Conservation (phyloP, 352 stramenopile species). For the Globisporangium alternatum region DNA sequence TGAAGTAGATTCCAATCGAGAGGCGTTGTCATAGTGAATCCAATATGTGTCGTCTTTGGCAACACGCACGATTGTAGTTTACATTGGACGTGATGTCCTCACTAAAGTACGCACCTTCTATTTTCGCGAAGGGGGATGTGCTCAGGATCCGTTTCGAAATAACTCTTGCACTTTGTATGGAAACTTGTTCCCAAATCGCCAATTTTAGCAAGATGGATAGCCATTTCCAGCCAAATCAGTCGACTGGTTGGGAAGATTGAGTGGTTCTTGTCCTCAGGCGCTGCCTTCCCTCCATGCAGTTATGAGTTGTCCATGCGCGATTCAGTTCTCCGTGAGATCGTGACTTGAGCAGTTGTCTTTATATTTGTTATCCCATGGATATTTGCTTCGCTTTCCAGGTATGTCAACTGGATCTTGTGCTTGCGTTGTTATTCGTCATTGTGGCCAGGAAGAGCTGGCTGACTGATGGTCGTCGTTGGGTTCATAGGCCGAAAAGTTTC, state of each 20-base stretch:
- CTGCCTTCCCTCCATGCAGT: not conserved
- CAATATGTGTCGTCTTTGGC: no score
- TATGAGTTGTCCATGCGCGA: not conserved
- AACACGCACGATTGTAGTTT: no score
- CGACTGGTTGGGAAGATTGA: no score
- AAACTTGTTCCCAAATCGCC: not conserved
- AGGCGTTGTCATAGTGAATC: no score
- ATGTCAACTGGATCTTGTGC: not conserved
- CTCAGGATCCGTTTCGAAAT: slow-evolving; percentile 2
- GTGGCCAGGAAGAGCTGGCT: not conserved
- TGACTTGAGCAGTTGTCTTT: not conserved
- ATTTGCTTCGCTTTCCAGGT: no score
- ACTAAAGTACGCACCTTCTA: no score
- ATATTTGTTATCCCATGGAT: not conserved
- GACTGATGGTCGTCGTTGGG: not conserved
- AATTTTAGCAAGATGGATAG: not conserved
- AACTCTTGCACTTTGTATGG: not conserved
- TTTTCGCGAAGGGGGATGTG: not conserved
- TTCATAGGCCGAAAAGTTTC: not conserved
- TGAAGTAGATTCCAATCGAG: no score
- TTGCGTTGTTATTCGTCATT: not conserved
- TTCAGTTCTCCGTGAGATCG: not conserved
- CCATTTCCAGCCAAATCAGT: no score
- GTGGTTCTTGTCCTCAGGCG: no score
- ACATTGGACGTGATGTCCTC: no score